A percentile compares a stretch with the other conserved stretches of the same genome.
Evolutionary conservation across 257 asterid genomes (phyloP).

Genomic region (Cordia subcordata): DNA sequence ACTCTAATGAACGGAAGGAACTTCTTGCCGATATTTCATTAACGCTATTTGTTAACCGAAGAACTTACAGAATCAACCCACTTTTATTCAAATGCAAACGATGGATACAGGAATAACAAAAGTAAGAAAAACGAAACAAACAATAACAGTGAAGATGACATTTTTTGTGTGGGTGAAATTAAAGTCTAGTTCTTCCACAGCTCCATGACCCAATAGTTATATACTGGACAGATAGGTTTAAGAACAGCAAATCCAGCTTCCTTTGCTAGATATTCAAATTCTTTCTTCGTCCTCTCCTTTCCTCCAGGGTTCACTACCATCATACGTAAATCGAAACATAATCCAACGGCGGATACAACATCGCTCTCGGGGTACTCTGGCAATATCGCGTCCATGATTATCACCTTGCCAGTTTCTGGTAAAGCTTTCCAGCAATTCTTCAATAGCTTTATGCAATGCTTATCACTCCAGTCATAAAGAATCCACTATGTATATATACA

Average conservation of each 20-base stretch:
- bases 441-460: constrained; percentile 16
- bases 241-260: constrained; percentile 15
- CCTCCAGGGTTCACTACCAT: constrained; percentile 16
- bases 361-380: constrained; percentile 18
- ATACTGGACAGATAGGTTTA: constrained; percentile 6
- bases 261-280: constrained; percentile 17
- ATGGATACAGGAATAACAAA: no score
- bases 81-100: no score
- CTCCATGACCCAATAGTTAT: constrained; percentile 19
- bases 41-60: no score
- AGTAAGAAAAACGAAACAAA: no score
- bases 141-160: no score
- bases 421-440: constrained; percentile 22
- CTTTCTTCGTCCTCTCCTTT: constrained; percentile 21
- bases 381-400: constrained; percentile 17
- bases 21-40: no score
- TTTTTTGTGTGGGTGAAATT: no score
- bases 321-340: constrained; percentile 13
- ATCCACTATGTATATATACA: constrained; percentile 2
- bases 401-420: constrained; percentile 21
- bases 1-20: no score
- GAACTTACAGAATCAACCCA: no score
- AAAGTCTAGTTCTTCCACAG: constrained; percentile 10
- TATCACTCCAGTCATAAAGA: constrained; percentile 29
- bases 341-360: constrained; percentile 3